Percentiles rank a stretch among this genome's conserved stretches.
These are phyloP conservation scores for Xylariaceae sp. DNA, from an alignment of 2,329 filamentous ascomycete species.

Conservation along the genomic window DNA sequence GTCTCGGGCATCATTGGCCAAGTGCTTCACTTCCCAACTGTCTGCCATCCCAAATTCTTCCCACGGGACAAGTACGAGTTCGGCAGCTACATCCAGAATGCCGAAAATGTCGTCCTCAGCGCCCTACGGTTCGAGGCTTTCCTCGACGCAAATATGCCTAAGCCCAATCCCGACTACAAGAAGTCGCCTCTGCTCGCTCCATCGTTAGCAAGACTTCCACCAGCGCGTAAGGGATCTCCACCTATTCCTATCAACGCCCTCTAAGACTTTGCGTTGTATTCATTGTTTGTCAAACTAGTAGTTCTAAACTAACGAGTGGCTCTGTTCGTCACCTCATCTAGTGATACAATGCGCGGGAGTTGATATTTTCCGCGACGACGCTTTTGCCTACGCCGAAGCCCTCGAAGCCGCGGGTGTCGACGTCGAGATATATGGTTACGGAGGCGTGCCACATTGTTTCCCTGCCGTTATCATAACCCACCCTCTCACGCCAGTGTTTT, in stretches of 20 bases:
- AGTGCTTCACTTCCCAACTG: constrained; percentile 24
- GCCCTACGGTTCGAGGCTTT: constrained; percentile 11
- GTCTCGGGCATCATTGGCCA: constrained; percentile 24
- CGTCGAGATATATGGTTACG: constrained; percentile 18
- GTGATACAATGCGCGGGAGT: constrained; percentile 29
- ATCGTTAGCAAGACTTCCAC: constrained; percentile 20
- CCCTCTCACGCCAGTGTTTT: constrained; percentile 20
- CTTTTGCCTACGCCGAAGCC: constrained; percentile 25
- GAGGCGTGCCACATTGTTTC: constrained; percentile 29
- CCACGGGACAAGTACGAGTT: constrained; percentile 25
- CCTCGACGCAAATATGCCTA: constrained; percentile 13
- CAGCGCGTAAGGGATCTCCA: constrained; percentile 18
- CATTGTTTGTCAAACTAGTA: neutral
- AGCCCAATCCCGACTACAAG: constrained; percentile 17
- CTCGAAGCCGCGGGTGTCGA: constrained; percentile 16
- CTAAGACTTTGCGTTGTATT: neutral
- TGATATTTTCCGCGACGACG: constrained; percentile 27
- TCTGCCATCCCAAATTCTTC: constrained; percentile 26
- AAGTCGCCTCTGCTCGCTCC: constrained; percentile 26
- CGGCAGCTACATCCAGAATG: constrained; percentile 26
- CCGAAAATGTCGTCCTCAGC: constrained; percentile 24
- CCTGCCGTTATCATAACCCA: constrained; percentile 11
- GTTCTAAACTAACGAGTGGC: neutral
- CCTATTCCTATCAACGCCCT: neutral
- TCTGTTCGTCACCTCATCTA: neutral